Evolutionary conservation across 805 yeast species (phyloP).

Genomic region (Yarrowia osloensis): DNA sequence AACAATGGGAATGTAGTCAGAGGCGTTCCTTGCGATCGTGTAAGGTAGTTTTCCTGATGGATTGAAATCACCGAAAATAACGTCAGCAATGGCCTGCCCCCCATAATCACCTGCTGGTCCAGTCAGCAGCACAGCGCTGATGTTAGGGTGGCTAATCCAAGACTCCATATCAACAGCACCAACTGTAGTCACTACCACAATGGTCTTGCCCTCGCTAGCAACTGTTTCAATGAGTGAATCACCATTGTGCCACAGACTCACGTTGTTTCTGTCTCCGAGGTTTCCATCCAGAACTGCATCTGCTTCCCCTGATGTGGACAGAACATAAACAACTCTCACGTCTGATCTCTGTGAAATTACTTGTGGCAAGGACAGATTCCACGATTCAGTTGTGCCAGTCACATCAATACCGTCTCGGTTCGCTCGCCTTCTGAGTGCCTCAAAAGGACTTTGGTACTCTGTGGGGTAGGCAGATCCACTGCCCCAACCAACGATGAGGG

Average conservation of each 20-base stretch:
- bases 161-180: slow-evolving; percentile 62
- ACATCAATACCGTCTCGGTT: neutral
- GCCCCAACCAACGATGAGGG: slow-evolving; percentile 64
- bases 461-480: slow-evolving; percentile 61
- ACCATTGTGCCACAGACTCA: slow-evolving; percentile 58
- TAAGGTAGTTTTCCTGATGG: slow-evolving; percentile 67
- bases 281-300: slow-evolving; percentile 55
- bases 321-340: slow-evolving; percentile 55
- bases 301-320: slow-evolving; percentile 61
- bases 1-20: slow-evolving; percentile 52
- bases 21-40: slow-evolving; percentile 56
- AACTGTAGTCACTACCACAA: slow-evolving; percentile 60
- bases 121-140: slow-evolving; percentile 57
- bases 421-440: slow-evolving; percentile 58
- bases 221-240: slow-evolving; percentile 56
- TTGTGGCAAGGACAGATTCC: slow-evolving; percentile 37
- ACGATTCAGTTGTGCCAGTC: neutral
- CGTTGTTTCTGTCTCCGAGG: slow-evolving; percentile 58
- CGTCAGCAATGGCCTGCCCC: slow-evolving; percentile 60
- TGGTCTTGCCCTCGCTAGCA: slow-evolving; percentile 53
- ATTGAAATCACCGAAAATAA: slow-evolving; percentile 58
- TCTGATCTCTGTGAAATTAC: slow-evolving; percentile 45
- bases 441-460: slow-evolving; percentile 57
- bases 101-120: slow-evolving; percentile 58
- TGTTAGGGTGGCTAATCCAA: slow-evolving; percentile 57